Conservation (phyloP, 495 filamentous ascomycete species). For the Diplogelasinospora grovesii region DNA sequence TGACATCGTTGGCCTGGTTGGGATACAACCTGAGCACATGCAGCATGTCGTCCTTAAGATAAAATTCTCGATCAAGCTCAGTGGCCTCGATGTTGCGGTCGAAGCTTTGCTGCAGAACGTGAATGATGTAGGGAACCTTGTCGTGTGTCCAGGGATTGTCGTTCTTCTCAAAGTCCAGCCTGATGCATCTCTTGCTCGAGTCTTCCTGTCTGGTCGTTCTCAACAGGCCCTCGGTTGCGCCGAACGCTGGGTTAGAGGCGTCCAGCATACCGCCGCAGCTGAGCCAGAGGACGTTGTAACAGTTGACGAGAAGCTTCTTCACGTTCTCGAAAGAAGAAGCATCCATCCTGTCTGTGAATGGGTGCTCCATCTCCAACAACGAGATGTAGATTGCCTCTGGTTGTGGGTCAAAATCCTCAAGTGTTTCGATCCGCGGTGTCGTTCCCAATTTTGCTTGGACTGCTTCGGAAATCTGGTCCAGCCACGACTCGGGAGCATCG, state of each 20-base stretch:
- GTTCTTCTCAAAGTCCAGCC: constrained; percentile 11
- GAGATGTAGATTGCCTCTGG: constrained; percentile 15
- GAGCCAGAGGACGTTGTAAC: constrained; percentile 11
- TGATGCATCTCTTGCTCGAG: constrained; percentile 6
- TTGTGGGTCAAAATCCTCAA: neutral
- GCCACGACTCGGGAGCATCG: constrained; percentile 5
- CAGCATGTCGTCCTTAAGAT: neutral
- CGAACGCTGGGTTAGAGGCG: constrained; percentile 3
- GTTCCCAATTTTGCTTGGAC: neutral
- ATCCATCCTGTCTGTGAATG: constrained; percentile 10
- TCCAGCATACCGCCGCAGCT: constrained; percentile 10
- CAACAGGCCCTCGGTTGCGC: constrained; percentile 7
- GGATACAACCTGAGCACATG: neutral
- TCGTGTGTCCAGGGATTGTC: neutral
- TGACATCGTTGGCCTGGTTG: neutral
- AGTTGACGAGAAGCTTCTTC: constrained; percentile 4
- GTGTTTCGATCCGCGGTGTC: neutral
- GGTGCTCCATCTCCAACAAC: constrained; percentile 7
- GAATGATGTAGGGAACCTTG: neutral
- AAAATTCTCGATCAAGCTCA: too few species aligned
- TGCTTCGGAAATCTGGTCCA: neutral
- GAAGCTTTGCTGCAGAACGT: neutral
- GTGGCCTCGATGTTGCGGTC: neutral
- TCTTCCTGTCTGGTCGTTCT: constrained; percentile 14
- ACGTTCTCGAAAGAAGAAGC: constrained; percentile 5